Base-by-base conservation (phyloP, 2,329 filamentous ascomycete genomes). In the Cucurbitaria berberidis region DNA sequence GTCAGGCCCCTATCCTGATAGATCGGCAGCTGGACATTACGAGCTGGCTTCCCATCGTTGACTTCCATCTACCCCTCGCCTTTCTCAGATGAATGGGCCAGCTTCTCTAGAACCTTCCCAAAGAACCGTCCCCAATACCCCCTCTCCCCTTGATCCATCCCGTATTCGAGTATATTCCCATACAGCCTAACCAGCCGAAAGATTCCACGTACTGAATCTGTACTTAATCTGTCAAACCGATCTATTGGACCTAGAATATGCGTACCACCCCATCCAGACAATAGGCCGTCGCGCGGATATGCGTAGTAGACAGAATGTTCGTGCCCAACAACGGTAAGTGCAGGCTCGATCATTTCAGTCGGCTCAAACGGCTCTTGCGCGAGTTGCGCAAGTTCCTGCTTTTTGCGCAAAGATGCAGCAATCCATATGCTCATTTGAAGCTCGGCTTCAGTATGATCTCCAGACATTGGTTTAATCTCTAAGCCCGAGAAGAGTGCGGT, bases 361-460 rank as follows among this genome's bases (percentile, higher is more conserved):
- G 41, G 46, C 10, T 64, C 38, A 32, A 51, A 42, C 34, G 21
- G 19, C 36, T 40, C 34, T 24, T 51, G 40, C 7, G 60, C 46
- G 6, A 39, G 39, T 36, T 40, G 42, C 35, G 57, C 56, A 16
- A 65, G 53, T 29, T 65, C 43, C 44, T 38, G 36, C 49, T 63
- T 65, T 36, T 65, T 65, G 27, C 60, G 62, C 39, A 63, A 49
- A 40, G 34, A 46, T 40, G 60, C 59, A 7, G 61, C 56, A 6
- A 61, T 62, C 51, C 53, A 60, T 51, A 65, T 55, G 39, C 62
- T 59, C 21, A 62, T 57, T 45, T 64, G 57, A 1, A 59, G 47
- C 34, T 62, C 56, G 15, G 56, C 56, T 34, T 62, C 52, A 8
- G 45, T 57, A 10, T 50, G 30, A 44, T 53, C 51, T 45, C 61